Evolutionary conservation across 495 filamentous ascomycete species (phyloP).

Genomic region (Cenococcum geophilum): DNA sequence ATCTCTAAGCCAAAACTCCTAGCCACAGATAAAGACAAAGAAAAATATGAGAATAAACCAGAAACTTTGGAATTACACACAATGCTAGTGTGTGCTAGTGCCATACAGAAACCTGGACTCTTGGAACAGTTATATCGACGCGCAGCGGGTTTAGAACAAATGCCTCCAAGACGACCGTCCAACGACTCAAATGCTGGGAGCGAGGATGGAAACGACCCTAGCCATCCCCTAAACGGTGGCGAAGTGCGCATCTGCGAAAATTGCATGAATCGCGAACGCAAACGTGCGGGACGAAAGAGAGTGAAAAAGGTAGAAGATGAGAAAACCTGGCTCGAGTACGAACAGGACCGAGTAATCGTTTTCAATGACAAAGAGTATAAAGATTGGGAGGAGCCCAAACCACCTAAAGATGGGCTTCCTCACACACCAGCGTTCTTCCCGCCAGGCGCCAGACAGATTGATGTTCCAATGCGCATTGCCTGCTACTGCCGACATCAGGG

Average conservation of each 20-base stretch:
- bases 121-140: conserved; percentile 58
- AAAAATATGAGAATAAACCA: conserved; percentile 53
- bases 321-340: conserved; percentile 69
- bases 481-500: conserved; percentile 94
- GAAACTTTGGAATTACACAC: conserved; percentile 78
- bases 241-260: conserved; percentile 78
- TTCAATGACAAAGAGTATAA: conserved; percentile 92
- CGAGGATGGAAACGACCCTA: conserved; percentile 46
- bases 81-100: conserved; percentile 81
- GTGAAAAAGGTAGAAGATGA: conserved; percentile 80
- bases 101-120: conserved; percentile 70
- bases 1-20: conserved; percentile 88
- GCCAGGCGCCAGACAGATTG: conserved; percentile 60
- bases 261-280: conserved; percentile 80
- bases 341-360: conserved; percentile 74
- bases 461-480: conserved; percentile 89
- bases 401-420: conserved; percentile 31
- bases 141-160: conserved; percentile 43
- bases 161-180: conserved; percentile 29
- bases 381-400: conserved; percentile 61
- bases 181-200: conserved; percentile 34
- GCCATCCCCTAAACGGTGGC: conserved; percentile 71
- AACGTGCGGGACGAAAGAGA: conserved; percentile 84
- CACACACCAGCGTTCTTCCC: not conserved
- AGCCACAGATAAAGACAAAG: conserved; percentile 34